phyloP scores from a whole-genome alignment of 441 rosid genomes.

The Flueggea neowawraea region DNA sequence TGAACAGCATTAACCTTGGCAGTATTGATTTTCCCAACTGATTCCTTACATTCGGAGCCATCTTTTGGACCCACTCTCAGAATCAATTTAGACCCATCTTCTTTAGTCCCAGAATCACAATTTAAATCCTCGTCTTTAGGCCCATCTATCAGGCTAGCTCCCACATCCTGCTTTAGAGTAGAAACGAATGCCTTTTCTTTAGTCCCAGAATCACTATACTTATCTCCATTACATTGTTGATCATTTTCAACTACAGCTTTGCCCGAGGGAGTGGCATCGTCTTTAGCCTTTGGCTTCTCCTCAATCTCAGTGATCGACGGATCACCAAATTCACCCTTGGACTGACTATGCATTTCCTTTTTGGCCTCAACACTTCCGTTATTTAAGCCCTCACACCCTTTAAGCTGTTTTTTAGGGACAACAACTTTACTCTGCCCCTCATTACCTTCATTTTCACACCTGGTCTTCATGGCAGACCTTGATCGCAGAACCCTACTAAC shows the following conservation, averaged over 20 bases:
- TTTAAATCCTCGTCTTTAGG: conserved; percentile 6
- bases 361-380: conserved; percentile 7
- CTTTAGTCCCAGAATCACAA: conserved; percentile 14
- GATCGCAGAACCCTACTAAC: conserved; percentile 52
- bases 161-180: conserved; percentile 11
- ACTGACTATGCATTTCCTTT: conserved; percentile 13
- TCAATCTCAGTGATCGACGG: neutral
- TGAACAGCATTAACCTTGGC: neutral
- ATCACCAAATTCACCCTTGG: neutral
- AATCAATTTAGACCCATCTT: conserved; percentile 6
- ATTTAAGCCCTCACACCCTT: conserved; percentile 8
- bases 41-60: conserved; percentile 3
- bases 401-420: conserved; percentile 3
- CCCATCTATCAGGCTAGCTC: conserved; percentile 10
- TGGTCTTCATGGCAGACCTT: conserved; percentile 22
- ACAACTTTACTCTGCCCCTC: conserved; percentile 11
- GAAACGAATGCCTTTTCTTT: conserved; percentile 4
- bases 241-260: neutral
- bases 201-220: conserved; percentile 8
- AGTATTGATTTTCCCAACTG: neutral
- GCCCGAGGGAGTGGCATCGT: neutral
- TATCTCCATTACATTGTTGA: conserved; percentile 3
- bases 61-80: neutral
- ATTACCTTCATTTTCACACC: conserved; percentile 9
- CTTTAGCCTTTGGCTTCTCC: neutral